A percentile compares a stretch with the other conserved stretches of the same genome.
Conservation (phyloP, 2,329 filamentous ascomycete genomes). For the Cladobotryum mycophilum region DNA sequence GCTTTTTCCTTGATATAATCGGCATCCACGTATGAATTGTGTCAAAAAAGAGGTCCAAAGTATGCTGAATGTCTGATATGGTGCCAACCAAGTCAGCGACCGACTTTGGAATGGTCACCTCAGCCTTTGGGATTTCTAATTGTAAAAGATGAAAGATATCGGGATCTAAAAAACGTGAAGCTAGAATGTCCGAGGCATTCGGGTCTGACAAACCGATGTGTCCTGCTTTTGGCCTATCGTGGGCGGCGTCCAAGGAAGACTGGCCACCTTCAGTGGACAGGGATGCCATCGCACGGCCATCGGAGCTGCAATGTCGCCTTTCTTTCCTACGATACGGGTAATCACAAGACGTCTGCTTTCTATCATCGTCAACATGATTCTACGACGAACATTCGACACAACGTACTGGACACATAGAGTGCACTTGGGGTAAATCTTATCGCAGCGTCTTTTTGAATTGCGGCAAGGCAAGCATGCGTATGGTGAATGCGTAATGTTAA, state of each 20-base stretch:
- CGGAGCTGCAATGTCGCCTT: no score
- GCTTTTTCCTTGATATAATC: constrained; percentile 10
- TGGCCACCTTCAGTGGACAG: no score
- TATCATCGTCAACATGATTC: no score
- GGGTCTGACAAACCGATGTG: neutral
- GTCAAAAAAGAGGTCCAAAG: constrained; percentile 8
- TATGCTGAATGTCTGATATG: constrained; percentile 11
- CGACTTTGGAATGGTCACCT: constrained; percentile 3
- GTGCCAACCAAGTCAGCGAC: constrained; percentile 7
- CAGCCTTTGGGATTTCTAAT: constrained; percentile 4
- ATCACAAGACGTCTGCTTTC: no score
- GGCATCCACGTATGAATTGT: constrained; percentile 15
- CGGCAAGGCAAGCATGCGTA: constrained; percentile 4
- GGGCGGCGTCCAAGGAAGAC: no score
- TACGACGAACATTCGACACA: no score
- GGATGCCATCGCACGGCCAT: no score
- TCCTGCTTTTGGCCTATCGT: neutral
- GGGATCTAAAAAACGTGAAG: constrained; percentile 5
- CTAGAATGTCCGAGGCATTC: neutral
- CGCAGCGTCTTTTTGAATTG: constrained; percentile 7
- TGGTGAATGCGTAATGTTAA: neutral
- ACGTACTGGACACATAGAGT: constrained; percentile 9
- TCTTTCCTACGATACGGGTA: no score
- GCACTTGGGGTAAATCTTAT: constrained; percentile 7
- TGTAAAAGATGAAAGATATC: constrained; percentile 3